Percentiles rank a stretch among this genome's conserved stretches.
Conservation (phyloP, 169 alveolate species). For the Plasmodium adleri region DNA sequence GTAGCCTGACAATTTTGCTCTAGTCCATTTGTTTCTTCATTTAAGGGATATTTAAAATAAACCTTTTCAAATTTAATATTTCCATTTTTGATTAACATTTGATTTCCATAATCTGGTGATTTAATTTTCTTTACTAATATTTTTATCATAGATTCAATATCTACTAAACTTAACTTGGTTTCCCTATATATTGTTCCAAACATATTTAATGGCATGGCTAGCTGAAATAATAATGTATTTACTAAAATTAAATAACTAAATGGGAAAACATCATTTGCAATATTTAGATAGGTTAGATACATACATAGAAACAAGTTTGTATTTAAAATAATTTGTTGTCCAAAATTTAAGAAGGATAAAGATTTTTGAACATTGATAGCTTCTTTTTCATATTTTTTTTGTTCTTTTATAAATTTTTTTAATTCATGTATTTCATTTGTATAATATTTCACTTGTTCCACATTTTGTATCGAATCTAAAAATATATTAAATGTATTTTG, state of each 20-base stretch:
- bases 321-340: slow-evolving; percentile 86
- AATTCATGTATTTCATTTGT: slow-evolving; percentile 83
- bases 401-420: slow-evolving; percentile 80
- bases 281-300: slow-evolving; percentile 77
- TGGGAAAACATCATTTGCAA: slow-evolving; percentile 79
- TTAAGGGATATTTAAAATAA: slow-evolving; percentile 46
- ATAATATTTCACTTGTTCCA: slow-evolving; percentile 87
- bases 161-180: slow-evolving; percentile 84
- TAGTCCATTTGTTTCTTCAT: slow-evolving; percentile 4
- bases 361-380: slow-evolving; percentile 85
- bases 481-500: slow-evolving; percentile 88
- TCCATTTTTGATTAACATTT: slow-evolving; percentile 33
- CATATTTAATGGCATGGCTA: slow-evolving; percentile 87
- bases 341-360: slow-evolving; percentile 84
- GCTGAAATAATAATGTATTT: slow-evolving; percentile 84
- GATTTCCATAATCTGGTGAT: slow-evolving; percentile 18
- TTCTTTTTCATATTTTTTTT: slow-evolving; percentile 81
- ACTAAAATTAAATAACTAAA: slow-evolving; percentile 82
- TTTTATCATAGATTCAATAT: slow-evolving; percentile 78
- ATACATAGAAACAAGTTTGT: slow-evolving; percentile 82
- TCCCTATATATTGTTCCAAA: slow-evolving; percentile 88
- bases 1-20: background rate
- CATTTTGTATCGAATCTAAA: slow-evolving; percentile 87
- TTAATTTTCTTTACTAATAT: slow-evolving; percentile 60
- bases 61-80: slow-evolving; percentile 45